Conservation (phyloP, 106 monocot species). For the Gastrodia elata region DNA sequence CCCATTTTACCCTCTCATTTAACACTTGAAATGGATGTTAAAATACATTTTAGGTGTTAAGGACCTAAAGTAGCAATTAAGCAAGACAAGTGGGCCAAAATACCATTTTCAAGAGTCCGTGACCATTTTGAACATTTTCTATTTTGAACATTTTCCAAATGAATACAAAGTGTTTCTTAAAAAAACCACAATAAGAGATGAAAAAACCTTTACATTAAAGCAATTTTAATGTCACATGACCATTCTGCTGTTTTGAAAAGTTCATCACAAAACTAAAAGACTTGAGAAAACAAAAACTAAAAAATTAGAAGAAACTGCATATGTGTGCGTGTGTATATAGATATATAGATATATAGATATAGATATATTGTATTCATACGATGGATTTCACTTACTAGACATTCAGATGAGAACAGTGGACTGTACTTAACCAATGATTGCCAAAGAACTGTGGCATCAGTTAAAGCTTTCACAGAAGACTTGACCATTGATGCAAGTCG, state of each 20-base stretch:
- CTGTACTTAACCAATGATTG: conserved; percentile 30
- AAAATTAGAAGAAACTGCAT: not conserved
- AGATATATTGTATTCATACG: no score
- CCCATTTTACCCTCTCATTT: no score
- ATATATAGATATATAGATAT: no score
- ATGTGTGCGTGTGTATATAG: no score
- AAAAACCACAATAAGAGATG: not conserved
- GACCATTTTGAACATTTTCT: no score
- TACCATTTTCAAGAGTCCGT: no score
- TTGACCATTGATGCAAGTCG: conserved; percentile 42
- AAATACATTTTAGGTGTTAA: no score
- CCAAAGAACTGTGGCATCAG: conserved; percentile 25
- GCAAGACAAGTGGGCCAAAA: no score
- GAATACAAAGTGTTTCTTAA: not conserved
- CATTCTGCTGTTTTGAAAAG: not conserved
- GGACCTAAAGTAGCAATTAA: no score
- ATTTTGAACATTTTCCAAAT: no score
- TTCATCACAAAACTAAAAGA: not conserved
- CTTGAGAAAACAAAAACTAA: not conserved
- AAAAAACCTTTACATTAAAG: no score
- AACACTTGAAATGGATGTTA: no score
- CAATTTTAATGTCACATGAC: not conserved
- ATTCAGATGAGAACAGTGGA: conserved; percentile 15
- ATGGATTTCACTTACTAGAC: conserved; percentile 33
- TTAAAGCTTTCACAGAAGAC: conserved; percentile 41